Percentiles rank a stretch among this genome's conserved stretches.
These are phyloP conservation scores for Penicillium verhagenii DNA, from an alignment of 495 filamentous ascomycete species.

Conservation along the genomic window DNA sequence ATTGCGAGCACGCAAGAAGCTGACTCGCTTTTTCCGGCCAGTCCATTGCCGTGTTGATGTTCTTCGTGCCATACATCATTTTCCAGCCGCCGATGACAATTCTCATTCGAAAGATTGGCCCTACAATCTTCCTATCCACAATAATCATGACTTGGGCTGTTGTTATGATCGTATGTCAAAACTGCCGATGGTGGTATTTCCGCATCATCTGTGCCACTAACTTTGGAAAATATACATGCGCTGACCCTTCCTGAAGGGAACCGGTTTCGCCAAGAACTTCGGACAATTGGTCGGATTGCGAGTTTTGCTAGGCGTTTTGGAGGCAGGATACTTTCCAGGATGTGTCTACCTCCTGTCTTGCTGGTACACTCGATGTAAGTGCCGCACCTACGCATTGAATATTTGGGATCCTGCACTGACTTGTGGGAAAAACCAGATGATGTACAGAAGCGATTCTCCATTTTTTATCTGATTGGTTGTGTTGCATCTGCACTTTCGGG, in stretches of 20 bases:
- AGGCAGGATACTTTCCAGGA: constrained; percentile 63
- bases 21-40: constrained; percentile 18
- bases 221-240: background rate
- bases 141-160: constrained; percentile 56
- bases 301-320: constrained; percentile 60
- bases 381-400: background rate
- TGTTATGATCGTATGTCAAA: constrained; percentile 43
- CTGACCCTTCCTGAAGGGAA: constrained; percentile 33
- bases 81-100: constrained; percentile 51
- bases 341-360: constrained; percentile 62
- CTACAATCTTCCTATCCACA: constrained; percentile 50
- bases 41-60: constrained; percentile 48
- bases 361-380: constrained; percentile 60
- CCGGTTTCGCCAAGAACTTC: constrained; percentile 58
- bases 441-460: constrained; percentile 60
- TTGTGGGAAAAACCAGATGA: constrained; percentile 45
- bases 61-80: background rate
- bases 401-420: background rate
- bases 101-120: constrained; percentile 59
- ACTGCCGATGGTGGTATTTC: background rate
- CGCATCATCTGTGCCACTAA: too few relatives aligned
- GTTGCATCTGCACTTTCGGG: constrained; percentile 60
- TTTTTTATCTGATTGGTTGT: constrained; percentile 64
- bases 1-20: background rate
- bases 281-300: constrained; percentile 51